Base-by-base conservation (phyloP, 2,329 filamentous ascomycete genomes). In the Penicillium sp. region DNA sequence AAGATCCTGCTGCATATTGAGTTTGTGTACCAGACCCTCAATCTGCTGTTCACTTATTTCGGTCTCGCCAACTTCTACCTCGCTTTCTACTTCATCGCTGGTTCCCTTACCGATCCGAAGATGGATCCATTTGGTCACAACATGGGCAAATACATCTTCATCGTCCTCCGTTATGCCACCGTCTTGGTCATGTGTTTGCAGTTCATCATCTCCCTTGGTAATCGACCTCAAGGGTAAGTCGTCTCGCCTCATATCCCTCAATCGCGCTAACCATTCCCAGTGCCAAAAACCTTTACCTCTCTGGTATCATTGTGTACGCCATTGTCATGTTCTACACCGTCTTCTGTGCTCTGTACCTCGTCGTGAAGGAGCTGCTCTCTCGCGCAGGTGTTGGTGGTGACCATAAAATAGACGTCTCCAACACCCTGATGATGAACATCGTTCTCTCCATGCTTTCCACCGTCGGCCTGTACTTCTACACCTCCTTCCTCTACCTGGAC, bases 11-110 rank as follows among this genome's bases (percentile, higher is more conserved):
- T 98, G 42, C 90, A 96, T 69, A 82, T 97, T 59, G 93, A 98
- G 68, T 96, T 96, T 65, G 69, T 95, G 57, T 98, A 98, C 69
- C 93, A 98, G 67, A 85, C 95, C 66, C 78, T 97, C 58, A 87
- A 89, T 63, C 81, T 98, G 11, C 69, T 95, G 51, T 98, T 98
- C 74, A 98, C 93, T 37, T 98, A 89, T 75, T 97, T 98, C 75
- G 95, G 91, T 9, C 82, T 98, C 57, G 90, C 91, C 69, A 98
- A 98, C 75, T 98, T 97, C 77, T 98, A 97, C 69, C 83, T 98
- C 42, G 95, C 90, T 47, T 98, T 98, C 73, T 98, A 90, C 78
- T 98, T 98, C 74, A 85, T 98, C 56, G 89, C 89, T 18, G 93
- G 93, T 35, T 94, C 90, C 32, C 78, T 98, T 13, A 80, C 86